Percentiles rank a stretch among this genome's conserved stretches.
Evolutionary conservation across 768 basidiomycete genomes (phyloP).

Genomic region (Pleurotus citrinopileatus): DNA sequence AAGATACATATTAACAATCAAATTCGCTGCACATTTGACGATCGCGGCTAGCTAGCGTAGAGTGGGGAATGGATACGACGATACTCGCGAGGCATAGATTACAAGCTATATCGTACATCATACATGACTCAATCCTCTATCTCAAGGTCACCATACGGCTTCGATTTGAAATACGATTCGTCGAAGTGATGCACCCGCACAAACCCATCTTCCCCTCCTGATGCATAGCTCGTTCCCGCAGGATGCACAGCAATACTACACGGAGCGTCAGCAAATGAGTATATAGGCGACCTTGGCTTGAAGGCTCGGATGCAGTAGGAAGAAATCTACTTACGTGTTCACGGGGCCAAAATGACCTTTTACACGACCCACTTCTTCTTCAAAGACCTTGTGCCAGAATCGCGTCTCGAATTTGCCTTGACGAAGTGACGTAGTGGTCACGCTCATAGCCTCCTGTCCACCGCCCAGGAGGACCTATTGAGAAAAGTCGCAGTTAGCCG

Average conservation of each 20-base stretch:
- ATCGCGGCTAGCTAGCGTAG: too few relatives aligned
- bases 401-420: conserved; percentile 98
- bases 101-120: not conserved
- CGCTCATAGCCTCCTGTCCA: conserved; percentile 97
- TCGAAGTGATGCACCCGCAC: conserved; percentile 91
- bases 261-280: conserved; percentile 10
- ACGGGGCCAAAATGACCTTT: conserved; percentile 97
- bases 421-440: conserved; percentile 90
- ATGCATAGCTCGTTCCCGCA: conserved; percentile 82
- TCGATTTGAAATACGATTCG: conserved; percentile 88
- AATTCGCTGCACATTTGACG: too few relatives aligned
- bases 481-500: not conserved
- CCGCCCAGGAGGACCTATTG: conserved; percentile 84
- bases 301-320: not conserved
- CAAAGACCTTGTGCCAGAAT: conserved; percentile 97
- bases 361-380: conserved; percentile 95
- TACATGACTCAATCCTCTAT: conserved; percentile 39
- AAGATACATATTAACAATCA: too few relatives aligned
- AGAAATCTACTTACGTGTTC: conserved; percentile 72
- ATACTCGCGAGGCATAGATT: not conserved
- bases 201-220: conserved; percentile 96
- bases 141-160: conserved; percentile 90
- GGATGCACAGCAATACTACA: conserved; percentile 91
- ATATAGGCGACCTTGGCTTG: too few relatives aligned
- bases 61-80: not conserved